Base-by-base conservation (phyloP, 345 rosid species). In the Linum lewisii region DNA sequence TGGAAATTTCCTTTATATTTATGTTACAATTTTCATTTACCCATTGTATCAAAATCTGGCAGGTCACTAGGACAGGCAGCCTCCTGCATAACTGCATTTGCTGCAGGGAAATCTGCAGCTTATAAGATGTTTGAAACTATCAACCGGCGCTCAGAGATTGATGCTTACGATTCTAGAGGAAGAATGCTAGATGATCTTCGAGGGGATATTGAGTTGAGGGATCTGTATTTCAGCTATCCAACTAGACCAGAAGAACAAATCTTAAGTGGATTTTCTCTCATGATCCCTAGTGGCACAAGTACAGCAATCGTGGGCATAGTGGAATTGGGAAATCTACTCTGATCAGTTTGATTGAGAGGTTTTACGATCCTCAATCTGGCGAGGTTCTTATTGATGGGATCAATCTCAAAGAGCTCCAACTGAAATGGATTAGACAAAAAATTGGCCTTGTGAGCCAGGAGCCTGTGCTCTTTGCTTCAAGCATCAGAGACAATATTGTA, bases 61-160 rank as follows among this genome's bases (percentile, higher is more conserved):
- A 68, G 72, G 62, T 62, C 66, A 25, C 57, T 61, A 34, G 72
- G 72, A 29, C 66, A 68, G 25, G 49, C 66, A 61, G 61, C 72
- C 20, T 51, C 72, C 34, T 68, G 66, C 58, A 9, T 68, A 51
- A 61, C 38, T 49, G 62, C 72, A 32, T 68, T 68, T 56, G 51
- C 62, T 8, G 52, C 62, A 22, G 72, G 72, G 5, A 57, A 62
- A 68, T 57, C 62, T 21, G 72, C 72, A 19, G 72, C 66, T 5
- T 68, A 21, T 23, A 61, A 62, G 55, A 56, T 62, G 72, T 68
- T 68, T 21, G 66, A 62, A 25, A 50, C 54, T 13, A 62, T 68
- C 38, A 42, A 63, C 3, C 56, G 72, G 47, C 55, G 61, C 51
- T 62, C 72, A 22, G 34, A 56, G 22, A 68, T 68, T 20, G 72